A percentile compares a stretch with the other conserved stretches of the same genome.
These are phyloP conservation scores for Arabidopsis suecica DNA, from an alignment of 345 rosid genomes.

Conservation along the genomic window DNA sequence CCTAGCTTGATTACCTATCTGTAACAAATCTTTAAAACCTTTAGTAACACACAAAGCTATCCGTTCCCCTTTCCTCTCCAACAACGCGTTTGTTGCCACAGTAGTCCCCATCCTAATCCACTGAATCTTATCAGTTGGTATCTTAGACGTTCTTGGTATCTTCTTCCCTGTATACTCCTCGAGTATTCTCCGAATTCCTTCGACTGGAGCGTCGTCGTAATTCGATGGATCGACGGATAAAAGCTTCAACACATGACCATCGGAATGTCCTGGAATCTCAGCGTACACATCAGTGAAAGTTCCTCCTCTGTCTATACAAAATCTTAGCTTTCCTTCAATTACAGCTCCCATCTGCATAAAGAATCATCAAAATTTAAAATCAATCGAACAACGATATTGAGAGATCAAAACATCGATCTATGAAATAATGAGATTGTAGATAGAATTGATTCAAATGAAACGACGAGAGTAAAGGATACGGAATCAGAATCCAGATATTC, in stretches of 20 bases:
- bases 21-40: constrained; percentile 89
- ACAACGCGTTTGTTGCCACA: constrained; percentile 91
- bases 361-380: background rate
- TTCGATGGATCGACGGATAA: constrained; percentile 93
- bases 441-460: background rate
- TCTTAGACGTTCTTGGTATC: constrained; percentile 69
- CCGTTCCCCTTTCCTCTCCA: constrained; percentile 95
- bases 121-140: constrained; percentile 89
- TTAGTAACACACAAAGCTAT: constrained; percentile 87
- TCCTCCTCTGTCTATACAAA: constrained; percentile 95
- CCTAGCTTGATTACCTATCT: constrained; percentile 96
- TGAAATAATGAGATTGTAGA: constrained; percentile 11
- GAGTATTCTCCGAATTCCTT: constrained; percentile 90
- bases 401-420: background rate
- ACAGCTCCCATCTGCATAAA: constrained; percentile 56
- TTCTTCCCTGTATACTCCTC: constrained; percentile 75
- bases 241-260: constrained; percentile 82
- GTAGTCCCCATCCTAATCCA: constrained; percentile 99
- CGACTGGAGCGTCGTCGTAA: constrained; percentile 96
- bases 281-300: constrained; percentile 98
- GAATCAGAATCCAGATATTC: background rate
- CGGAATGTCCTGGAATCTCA: constrained; percentile 76
- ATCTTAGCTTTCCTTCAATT: constrained; percentile 63
- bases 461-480: background rate
- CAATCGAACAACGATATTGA: background rate